Percentiles rank a stretch among this genome's conserved stretches.
These are phyloP conservation scores for Neurospora discreta DNA, from an alignment of 495 filamentous ascomycete species.

Conservation along the genomic window DNA sequence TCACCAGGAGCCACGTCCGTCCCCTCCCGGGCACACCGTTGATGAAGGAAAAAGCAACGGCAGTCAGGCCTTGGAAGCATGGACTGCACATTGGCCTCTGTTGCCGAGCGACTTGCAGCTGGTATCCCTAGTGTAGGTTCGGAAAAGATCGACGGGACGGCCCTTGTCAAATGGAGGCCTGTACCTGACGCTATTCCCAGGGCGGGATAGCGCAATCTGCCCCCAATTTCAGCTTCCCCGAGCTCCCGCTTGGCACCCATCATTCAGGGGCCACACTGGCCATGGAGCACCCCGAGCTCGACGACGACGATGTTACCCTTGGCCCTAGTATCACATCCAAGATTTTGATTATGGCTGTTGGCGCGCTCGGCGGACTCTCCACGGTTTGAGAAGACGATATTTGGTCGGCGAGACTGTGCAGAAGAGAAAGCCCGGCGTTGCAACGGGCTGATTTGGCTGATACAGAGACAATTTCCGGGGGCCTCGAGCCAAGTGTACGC, in stretches of 20 bases:
- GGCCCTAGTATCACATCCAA: background rate
- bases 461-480: background rate
- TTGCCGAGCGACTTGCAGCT: background rate
- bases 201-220: background rate
- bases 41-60: background rate
- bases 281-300: background rate
- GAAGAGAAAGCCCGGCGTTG: background rate
- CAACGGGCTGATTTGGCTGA: background rate
- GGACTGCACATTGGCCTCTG: background rate
- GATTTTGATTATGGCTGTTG: background rate
- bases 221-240: background rate
- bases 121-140: background rate
- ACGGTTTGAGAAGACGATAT: background rate
- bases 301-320: background rate
- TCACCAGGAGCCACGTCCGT: background rate
- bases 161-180: background rate
- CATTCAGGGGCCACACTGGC: background rate
- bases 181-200: constrained; percentile 1
- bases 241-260: background rate
- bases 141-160: constrained; percentile 9
- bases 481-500: background rate
- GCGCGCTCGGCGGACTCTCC: background rate
- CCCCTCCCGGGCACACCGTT: background rate
- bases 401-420: background rate
- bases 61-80: background rate